These are phyloP conservation scores for Fusarium nodosum DNA, from an alignment of 2,329 filamentous ascomycete genomes.

Conservation along the genomic window DNA sequence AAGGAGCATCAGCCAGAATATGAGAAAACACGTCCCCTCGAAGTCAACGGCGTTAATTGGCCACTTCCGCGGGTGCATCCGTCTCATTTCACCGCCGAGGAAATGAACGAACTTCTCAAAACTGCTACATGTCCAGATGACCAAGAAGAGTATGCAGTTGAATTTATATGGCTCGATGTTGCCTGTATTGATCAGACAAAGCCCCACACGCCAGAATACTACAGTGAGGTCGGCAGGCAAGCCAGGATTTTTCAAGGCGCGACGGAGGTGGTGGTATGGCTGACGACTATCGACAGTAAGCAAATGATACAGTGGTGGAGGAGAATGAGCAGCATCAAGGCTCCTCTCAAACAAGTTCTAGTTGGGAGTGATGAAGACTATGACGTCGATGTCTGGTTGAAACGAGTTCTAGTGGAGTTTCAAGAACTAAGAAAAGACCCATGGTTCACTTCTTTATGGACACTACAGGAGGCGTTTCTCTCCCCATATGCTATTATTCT, in stretches of 20 bases:
- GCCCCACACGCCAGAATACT: neutral
- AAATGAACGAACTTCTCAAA: neutral
- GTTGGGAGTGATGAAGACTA: neutral
- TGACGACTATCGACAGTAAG: neutral
- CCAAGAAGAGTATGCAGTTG: neutral
- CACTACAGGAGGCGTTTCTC: neutral
- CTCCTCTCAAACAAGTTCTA: neutral
- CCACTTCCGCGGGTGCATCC: neutral
- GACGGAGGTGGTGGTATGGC: neutral
- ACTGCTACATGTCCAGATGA: neutral
- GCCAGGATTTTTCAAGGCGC: neutral
- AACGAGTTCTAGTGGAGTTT: accelerated
- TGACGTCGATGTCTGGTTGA: neutral
- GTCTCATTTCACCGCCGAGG: neutral
- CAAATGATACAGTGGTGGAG: neutral
- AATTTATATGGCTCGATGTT: neutral
- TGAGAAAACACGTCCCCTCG: neutral
- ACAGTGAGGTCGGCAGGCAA: neutral
- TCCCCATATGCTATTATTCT: neutral
- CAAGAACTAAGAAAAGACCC: neutral
- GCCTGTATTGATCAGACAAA: neutral
- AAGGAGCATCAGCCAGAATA: neutral
- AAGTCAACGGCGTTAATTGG: neutral
- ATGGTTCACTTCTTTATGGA: neutral
- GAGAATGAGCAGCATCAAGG: neutral